phyloP scores from a whole-genome alignment of 2,329 filamentous ascomycete species.

The Plenodomus lindquistii region DNA sequence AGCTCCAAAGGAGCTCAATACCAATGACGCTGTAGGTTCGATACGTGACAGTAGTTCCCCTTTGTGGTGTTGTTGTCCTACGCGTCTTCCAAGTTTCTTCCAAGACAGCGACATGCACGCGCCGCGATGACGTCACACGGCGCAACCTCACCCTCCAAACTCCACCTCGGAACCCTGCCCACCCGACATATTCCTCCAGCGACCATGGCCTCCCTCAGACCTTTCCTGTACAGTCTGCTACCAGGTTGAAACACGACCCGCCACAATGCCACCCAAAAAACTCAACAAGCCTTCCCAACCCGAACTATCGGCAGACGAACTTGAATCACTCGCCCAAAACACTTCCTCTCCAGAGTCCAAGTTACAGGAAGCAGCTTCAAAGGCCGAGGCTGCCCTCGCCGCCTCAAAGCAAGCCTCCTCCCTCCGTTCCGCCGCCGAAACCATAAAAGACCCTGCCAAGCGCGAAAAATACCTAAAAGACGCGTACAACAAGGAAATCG shows the following conservation, averaged over 20 bases:
- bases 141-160: conserved; percentile 1
- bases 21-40: no score
- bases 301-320: conserved; percentile 15
- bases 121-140: conserved; percentile 21
- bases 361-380: conserved; percentile 34
- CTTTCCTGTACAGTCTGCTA: not conserved
- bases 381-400: conserved; percentile 34
- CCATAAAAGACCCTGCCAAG: conserved; percentile 38
- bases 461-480: conserved; percentile 41
- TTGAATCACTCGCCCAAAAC: conserved; percentile 24
- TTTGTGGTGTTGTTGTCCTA: conserved; percentile 9
- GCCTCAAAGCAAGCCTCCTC: conserved; percentile 34
- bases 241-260: not conserved
- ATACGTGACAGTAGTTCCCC: no score
- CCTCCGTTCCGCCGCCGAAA: conserved; percentile 26
- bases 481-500: conserved; percentile 39
- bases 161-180: conserved; percentile 1
- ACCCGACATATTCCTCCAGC: not conserved
- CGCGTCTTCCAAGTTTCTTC: conserved; percentile 21
- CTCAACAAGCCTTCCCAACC: conserved; percentile 7
- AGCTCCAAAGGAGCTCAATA: no score
- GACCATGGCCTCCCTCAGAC: not conserved
- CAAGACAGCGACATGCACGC: conserved; percentile 13
- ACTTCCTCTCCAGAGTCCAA: conserved; percentile 25
- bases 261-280: conserved; percentile 17